Percentiles rank a stretch among this genome's conserved stretches.
phyloP scores from a whole-genome alignment of 108 stramenopile genomes.

The Chaetoceros muelleri region DNA sequence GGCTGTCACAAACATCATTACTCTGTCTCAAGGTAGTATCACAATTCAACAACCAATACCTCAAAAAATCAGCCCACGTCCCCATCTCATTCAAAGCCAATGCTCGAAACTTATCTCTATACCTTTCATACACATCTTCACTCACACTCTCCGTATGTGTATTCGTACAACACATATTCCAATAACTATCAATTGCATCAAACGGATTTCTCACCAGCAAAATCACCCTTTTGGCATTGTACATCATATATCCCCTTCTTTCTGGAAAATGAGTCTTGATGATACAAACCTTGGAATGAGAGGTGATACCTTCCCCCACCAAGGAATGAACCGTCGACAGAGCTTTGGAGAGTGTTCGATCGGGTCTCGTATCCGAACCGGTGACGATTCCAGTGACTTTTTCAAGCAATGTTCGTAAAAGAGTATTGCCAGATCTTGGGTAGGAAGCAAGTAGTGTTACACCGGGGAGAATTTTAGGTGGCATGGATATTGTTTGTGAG shows the following conservation, averaged over 20 bases:
- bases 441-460: constrained; percentile 67
- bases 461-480: constrained; percentile 12
- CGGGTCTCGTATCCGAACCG: constrained; percentile 86
- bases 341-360: constrained; percentile 64
- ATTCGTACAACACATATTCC: constrained; percentile 91
- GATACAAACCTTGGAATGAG: constrained; percentile 16
- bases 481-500: background rate
- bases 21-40: background rate
- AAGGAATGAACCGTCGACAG: constrained; percentile 53
- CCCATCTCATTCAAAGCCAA: constrained; percentile 59
- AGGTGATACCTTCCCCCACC: constrained; percentile 75
- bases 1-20: background rate
- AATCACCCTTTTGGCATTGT: constrained; percentile 36
- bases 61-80: constrained; percentile 58
- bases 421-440: constrained; percentile 85
- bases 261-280: constrained; percentile 96
- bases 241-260: constrained; percentile 52
- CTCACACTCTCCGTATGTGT: constrained; percentile 82
- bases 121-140: constrained; percentile 51
- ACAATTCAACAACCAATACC: constrained; percentile 46
- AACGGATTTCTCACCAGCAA: constrained; percentile 93
- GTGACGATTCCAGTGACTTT: constrained; percentile 69
- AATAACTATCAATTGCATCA: constrained; percentile 94
- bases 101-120: constrained; percentile 41
- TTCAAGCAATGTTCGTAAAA: constrained; percentile 74